Conservation (phyloP, 2,329 filamentous ascomycete species). For the Phyllosticta citrichinensis region DNA sequence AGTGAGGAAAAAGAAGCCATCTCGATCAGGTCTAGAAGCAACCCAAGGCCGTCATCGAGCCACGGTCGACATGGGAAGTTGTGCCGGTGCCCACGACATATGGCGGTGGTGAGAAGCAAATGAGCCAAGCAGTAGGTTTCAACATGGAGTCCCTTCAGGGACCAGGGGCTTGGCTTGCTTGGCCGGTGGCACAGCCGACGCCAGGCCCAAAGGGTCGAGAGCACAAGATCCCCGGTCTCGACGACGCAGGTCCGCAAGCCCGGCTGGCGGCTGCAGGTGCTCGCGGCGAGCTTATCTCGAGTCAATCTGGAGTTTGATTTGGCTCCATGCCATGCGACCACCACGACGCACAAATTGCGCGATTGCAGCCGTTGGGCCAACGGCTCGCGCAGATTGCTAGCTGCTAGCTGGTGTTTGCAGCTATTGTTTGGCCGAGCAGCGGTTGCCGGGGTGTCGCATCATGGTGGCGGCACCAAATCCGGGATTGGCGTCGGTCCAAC, state of each 20-base stretch:
- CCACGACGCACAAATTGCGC: background rate
- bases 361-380: background rate
- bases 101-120: background rate
- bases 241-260: background rate
- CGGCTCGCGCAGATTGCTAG: background rate
- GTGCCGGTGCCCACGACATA: background rate
- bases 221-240: background rate
- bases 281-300: background rate
- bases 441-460: background rate
- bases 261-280: background rate
- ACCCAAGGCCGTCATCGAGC: background rate
- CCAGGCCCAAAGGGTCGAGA: background rate
- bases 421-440: background rate
- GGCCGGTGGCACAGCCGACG: background rate
- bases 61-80: background rate
- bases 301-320: background rate
- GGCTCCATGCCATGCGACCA: background rate
- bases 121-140: background rate
- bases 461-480: background rate
- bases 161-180: background rate
- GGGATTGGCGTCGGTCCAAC: background rate
- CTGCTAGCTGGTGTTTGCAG: background rate
- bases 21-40: background rate
- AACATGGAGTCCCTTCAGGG: background rate
- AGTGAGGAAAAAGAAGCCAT: background rate